A percentile compares a stretch with the other conserved stretches of the same genome.
Conservation (phyloP, 2,329 filamentous ascomycete genomes). For the Sporothrix euskadiensis region DNA sequence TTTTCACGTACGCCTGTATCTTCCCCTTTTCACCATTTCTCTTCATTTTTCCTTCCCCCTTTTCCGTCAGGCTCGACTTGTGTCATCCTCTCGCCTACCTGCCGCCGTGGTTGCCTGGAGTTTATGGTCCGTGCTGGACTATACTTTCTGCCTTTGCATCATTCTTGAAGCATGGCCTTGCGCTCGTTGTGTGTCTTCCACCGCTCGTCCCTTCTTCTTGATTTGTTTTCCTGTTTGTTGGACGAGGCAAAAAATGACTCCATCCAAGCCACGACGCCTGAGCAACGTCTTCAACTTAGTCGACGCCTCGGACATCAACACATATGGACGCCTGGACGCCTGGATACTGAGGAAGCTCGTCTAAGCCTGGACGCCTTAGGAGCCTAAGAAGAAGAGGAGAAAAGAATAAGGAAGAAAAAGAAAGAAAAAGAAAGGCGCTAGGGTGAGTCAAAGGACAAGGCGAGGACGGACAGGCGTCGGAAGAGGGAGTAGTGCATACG, state of each 20-base stretch:
- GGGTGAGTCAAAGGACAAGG: background rate
- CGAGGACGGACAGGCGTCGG: background rate
- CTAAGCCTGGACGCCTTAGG: background rate
- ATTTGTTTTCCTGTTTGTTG: background rate
- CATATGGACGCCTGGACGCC: background rate
- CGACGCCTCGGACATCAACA: constrained; percentile 15
- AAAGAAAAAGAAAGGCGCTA: background rate
- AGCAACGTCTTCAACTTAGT: background rate
- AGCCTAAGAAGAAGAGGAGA: background rate
- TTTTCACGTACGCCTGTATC: background rate
- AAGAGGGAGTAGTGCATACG: background rate
- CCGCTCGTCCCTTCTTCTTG: background rate
- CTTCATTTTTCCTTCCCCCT: background rate
- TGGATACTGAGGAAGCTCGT: background rate
- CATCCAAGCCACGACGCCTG: background rate
- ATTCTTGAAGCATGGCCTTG: too few species aligned
- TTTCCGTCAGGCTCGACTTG: background rate
- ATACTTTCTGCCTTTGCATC: background rate
- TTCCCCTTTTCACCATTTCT: background rate
- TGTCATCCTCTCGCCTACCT: background rate
- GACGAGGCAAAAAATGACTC: background rate
- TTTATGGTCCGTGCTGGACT: background rate
- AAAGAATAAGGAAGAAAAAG: too few species aligned
- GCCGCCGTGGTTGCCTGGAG: background rate
- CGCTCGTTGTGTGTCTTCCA: background rate